A percentile compares a stretch with the other conserved stretches of the same genome.
Evolutionary conservation across 1,139 yeast genomes (phyloP).

Genomic region (Protomyces lactucae-debilis): DNA sequence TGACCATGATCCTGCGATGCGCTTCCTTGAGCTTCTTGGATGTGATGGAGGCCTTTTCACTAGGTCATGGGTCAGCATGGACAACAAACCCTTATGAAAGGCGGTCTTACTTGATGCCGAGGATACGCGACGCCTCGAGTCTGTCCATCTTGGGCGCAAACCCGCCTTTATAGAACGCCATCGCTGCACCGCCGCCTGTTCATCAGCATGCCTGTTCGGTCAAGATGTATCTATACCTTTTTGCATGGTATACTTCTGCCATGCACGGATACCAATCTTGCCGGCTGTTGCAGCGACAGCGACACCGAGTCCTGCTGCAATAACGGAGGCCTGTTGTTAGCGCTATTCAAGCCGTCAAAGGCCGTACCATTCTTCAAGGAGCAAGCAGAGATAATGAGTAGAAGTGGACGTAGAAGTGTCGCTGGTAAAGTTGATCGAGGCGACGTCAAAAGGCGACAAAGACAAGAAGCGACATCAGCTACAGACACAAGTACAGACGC

Average conservation of each 20-base stretch:
- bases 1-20: conserved; percentile 86
- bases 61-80: conserved; percentile 37
- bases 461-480: too few species aligned
- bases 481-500: too few species aligned
- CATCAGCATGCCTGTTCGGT: neutral
- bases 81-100: too few species aligned
- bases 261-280: conserved; percentile 26
- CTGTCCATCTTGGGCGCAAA: conserved; percentile 87
- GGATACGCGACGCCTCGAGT: conserved; percentile 82
- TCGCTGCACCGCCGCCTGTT: conserved; percentile 33
- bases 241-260: conserved; percentile 26
- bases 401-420: too few species aligned
- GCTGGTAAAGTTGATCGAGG: too few species aligned
- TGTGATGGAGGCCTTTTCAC: conserved; percentile 54
- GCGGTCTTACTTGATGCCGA: conserved; percentile 56
- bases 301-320: conserved; percentile 25
- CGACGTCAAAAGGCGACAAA: neutral
- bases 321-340: conserved; percentile 7
- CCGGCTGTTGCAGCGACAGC: conserved; percentile 27
- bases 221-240: neutral
- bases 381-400: too few species aligned
- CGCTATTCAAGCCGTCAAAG: neutral
- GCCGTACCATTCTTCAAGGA: neutral
- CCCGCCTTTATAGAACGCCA: conserved; percentile 75
- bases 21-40: conserved; percentile 81